Base-by-base conservation (phyloP, 805 yeast species). In the Candida oleophila region DNA sequence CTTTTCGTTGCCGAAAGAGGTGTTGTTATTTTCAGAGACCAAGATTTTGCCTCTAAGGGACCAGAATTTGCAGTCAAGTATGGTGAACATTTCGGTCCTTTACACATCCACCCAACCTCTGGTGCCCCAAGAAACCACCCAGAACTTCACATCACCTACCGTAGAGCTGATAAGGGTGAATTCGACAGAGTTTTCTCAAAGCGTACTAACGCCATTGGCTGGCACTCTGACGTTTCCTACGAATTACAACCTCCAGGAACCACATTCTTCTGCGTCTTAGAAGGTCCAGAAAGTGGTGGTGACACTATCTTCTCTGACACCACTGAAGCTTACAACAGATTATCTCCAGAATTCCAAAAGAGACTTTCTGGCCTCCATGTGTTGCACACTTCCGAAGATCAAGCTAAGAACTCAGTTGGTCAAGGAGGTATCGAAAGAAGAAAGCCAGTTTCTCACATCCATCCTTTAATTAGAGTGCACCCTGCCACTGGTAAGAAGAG, bases 241-340 rank as follows among this genome's bases (percentile, higher is more conserved):
- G 91, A 85, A 62, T 73, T 74, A 48, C 88, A 83, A 61, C 85
- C 90, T 5, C 87, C 91, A 12, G 86, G 86, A 14, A 70, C 78
- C 47, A 86, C 95, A 0, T 77, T 83, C 50, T 82, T 87, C 57
- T 72, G 80, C 16, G 80, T 83, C 47, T 68, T 85, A 41, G 86
- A 84, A 47, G 74, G 71, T 8, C 76, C 73, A 15, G 80, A 76
- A 19, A 62, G 81, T 37, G 90, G 92, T 45, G 94, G 94, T 50
- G 94, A 87, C 62, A 87, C 89, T n/a, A 68, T 85, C 41, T 87
- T 85, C 59, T 78, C 87, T n/a, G 88, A 85, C 58, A 73, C 82
- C 22, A 71, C 73, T 33, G 89, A 84, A 61, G 89, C 89, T 9
- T 87, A 83, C 64, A 78, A 82, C 48, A 70, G 91, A 56, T 72